phyloP scores from a whole-genome alignment of 768 basidiomycete genomes.

The Leccinellum rugosiceps region DNA sequence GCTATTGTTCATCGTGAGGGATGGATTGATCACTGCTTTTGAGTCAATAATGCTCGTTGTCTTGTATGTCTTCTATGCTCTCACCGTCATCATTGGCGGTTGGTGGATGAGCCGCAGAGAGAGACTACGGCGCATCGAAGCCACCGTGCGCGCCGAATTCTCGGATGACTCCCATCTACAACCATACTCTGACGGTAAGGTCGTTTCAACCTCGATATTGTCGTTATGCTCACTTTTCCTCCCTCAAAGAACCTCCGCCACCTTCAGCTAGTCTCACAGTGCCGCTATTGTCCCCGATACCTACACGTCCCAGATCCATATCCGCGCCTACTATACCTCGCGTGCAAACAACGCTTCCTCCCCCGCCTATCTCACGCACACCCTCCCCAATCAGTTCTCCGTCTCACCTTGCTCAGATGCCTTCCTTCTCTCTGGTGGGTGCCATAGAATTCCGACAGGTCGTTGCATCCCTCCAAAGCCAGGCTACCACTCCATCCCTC shows the following conservation, averaged over 20 bases:
- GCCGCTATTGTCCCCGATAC: slow-evolving; percentile 30
- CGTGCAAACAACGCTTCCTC: slow-evolving; percentile 39
- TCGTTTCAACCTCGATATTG: slow-evolving; percentile 17
- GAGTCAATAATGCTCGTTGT: slow-evolving; percentile 72
- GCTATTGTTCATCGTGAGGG: slow-evolving; percentile 75
- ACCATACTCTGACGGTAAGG: slow-evolving; percentile 65
- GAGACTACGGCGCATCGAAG: slow-evolving; percentile 43
- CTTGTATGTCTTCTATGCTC: slow-evolving; percentile 76
- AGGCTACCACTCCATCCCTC: slow-evolving; percentile 59
- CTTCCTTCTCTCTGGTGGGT: slow-evolving; percentile 88
- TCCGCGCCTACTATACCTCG: slow-evolving; percentile 39
- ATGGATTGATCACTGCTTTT: slow-evolving; percentile 62
- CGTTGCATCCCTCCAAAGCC: slow-evolving; percentile 71
- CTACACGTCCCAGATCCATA: slow-evolving; percentile 36
- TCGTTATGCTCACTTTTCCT: slow-evolving; percentile 4
- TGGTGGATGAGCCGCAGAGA: slow-evolving; percentile 71
- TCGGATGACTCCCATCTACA: slow-evolving; percentile 41
- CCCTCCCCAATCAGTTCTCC: slow-evolving; percentile 46
- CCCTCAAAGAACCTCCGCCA: background rate
- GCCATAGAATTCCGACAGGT: slow-evolving; percentile 96
- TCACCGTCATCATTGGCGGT: slow-evolving; percentile 67
- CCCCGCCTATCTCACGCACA: slow-evolving; percentile 40
- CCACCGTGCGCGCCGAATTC: slow-evolving; percentile 57
- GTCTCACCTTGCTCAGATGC: slow-evolving; percentile 50
- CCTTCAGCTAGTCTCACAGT: slow-evolving; percentile 14